These are phyloP conservation scores for Calonectria montana DNA, from an alignment of 2,329 filamentous ascomycete species.

Conservation along the genomic window DNA sequence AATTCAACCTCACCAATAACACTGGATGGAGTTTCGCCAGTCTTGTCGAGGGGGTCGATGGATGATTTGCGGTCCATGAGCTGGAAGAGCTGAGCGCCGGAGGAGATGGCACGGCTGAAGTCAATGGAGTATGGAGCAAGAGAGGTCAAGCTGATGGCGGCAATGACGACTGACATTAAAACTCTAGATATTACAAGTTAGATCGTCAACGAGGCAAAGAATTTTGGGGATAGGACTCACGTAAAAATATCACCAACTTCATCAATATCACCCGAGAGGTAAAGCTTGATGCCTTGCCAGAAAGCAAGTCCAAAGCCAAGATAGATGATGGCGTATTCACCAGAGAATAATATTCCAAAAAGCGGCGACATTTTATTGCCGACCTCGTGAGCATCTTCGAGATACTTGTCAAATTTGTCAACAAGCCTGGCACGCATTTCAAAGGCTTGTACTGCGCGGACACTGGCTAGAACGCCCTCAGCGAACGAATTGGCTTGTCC, in stretches of 20 bases:
- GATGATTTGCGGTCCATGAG: conserved; percentile 52
- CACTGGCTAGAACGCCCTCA: conserved; percentile 51
- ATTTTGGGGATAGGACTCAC: conserved; percentile 26
- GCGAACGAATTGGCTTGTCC: conserved; percentile 50
- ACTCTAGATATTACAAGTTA: conserved; percentile 41
- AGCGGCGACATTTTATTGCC: conserved; percentile 53
- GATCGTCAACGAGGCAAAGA: background rate
- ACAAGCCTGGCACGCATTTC: conserved; percentile 53
- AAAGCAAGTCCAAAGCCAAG: conserved; percentile 57
- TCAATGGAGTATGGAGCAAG: conserved; percentile 52
- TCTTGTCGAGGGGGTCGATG: conserved; percentile 50
- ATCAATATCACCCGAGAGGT: conserved; percentile 50
- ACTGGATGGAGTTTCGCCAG: conserved; percentile 45
- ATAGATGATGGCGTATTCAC: conserved; percentile 55
- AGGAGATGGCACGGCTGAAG: conserved; percentile 52
- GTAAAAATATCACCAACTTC: conserved; percentile 54
- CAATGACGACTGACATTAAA: conserved; percentile 53
- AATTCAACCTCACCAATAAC: conserved; percentile 51
- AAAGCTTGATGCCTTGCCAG: conserved; percentile 57
- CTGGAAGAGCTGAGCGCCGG: conserved; percentile 49
- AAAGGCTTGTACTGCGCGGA: conserved; percentile 57
- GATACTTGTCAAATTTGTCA: conserved; percentile 51
- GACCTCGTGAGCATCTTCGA: conserved; percentile 49
- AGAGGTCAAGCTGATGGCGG: conserved; percentile 49
- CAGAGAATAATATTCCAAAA: conserved; percentile 52